Evolutionary conservation across 331 rosid genomes (phyloP).

Genomic region (Telfairia occidentalis): DNA sequence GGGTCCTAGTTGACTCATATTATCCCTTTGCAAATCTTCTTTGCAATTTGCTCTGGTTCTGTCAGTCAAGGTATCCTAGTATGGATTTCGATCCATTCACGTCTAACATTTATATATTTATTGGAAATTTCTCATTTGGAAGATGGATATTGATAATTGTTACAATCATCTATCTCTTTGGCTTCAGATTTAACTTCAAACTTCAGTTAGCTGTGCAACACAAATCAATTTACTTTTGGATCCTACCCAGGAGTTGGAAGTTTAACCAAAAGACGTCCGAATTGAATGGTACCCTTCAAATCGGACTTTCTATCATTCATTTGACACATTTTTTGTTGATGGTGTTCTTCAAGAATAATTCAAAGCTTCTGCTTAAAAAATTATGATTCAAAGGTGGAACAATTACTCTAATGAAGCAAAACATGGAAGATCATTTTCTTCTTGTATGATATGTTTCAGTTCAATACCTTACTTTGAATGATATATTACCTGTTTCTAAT

Average conservation of each 20-base stretch:
- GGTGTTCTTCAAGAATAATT: slow-evolving; percentile 1
- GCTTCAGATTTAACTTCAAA: slow-evolving; percentile 20
- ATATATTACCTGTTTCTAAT: neutral
- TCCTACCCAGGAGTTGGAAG: slow-evolving; percentile 18
- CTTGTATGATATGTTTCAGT: neutral
- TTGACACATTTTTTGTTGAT: neutral
- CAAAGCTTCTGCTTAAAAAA: neutral
- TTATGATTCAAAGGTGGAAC: neutral
- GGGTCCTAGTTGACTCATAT: slow-evolving; percentile 39
- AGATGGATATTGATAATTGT: slow-evolving; percentile 19
- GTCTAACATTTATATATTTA: slow-evolving; percentile 12
- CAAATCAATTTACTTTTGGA: slow-evolving; percentile 1
- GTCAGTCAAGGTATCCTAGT: slow-evolving; percentile 21
- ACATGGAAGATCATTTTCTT: slow-evolving; percentile 2
- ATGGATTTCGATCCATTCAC: slow-evolving; percentile 23
- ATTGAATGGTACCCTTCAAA: slow-evolving; percentile 7
- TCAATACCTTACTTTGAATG: neutral
- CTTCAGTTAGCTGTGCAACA: slow-evolving; percentile 18
- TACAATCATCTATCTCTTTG: neutral
- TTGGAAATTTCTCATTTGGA: slow-evolving; percentile 17
- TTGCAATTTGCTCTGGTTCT: slow-evolving; percentile 54
- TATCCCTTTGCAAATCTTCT: slow-evolving; percentile 35
- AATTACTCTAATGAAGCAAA: slow-evolving; percentile 2
- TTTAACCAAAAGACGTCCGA: slow-evolving; percentile 33
- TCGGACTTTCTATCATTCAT: slow-evolving; percentile 15